Conservation (phyloP, 768 basidiomycete genomes). For the Tricholoma hemisulphureum region DNA sequence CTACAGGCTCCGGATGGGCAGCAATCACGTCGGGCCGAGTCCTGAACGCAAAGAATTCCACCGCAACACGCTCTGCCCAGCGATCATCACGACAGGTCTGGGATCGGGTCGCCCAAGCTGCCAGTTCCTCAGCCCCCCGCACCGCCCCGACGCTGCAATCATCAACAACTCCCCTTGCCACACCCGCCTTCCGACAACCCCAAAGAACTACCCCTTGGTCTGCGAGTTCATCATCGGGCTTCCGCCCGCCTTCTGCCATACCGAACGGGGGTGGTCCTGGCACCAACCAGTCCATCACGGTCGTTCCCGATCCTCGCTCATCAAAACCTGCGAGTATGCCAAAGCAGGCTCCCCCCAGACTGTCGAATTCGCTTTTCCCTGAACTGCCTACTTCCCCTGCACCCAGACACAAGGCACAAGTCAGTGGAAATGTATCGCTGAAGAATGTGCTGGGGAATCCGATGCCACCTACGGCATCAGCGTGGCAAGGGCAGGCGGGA, state of each 20-base stretch:
- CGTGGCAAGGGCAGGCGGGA: conserved; percentile 44
- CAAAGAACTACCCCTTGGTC: conserved; percentile 66
- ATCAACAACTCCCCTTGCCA: conserved; percentile 10
- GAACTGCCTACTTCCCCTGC: conserved; percentile 53
- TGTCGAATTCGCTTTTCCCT: conserved; percentile 64
- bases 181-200: conserved; percentile 40
- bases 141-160: conserved; percentile 36
- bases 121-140: conserved; percentile 42
- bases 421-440: conserved; percentile 66
- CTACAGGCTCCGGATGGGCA: conserved; percentile 66
- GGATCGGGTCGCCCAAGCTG: conserved; percentile 87
- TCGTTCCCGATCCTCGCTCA: conserved; percentile 16
- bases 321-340: conserved; percentile 12
- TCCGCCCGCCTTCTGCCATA: conserved; percentile 19
- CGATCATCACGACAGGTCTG: conserved; percentile 68
- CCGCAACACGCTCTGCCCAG: conserved; percentile 54
- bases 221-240: conserved; percentile 31
- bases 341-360: conserved; percentile 37
- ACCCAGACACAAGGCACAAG: conserved; percentile 41
- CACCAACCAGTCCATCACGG: conserved; percentile 25
- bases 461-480: conserved; percentile 33
- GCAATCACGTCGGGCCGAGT: conserved; percentile 81
- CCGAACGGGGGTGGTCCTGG: conserved; percentile 14
- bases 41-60: conserved; percentile 78
- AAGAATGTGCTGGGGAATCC: conserved; percentile 62